Evolutionary conservation across 164 flowering plant species (phyloP), one percentile per base, ranked within the genome.

Genomic region (grape (Vitis vinifera)): DNA sequence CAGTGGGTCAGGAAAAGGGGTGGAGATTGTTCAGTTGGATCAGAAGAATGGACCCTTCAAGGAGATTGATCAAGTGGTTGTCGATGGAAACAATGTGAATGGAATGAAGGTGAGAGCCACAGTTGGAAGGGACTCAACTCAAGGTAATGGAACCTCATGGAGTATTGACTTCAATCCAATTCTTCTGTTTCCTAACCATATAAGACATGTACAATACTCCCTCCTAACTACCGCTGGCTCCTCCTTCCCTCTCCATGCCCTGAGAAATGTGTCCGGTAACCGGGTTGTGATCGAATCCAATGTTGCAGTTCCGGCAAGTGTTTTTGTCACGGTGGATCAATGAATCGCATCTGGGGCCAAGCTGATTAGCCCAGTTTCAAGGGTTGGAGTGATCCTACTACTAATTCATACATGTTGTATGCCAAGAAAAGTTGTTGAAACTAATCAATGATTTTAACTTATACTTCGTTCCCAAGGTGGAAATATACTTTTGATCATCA

Each of bases 11-110:
- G 72, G 64, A 2, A 83, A 65, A 7, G 93, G 91, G 55, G 62
- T 84, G 6, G 89, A 76, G 9, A 91, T 95, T 10, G 91, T 95
- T 27, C 93, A 88, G 50, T 55, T 95, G 71, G 98, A 93, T 64
- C 78, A 90, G 71, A 76, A 83, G 0, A 81, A 78, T 2, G 85
- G 81, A 4, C 67, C 80, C 0, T 95, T 95, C 71, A 78, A 70
- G 9, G 37, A 72, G 10, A 65, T 93, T n/a, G 89, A 85, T 31
- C 89, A 90, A 61, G 88, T 95, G 6, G 82, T 88, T 17, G 81
- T 95, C 0, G 97, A 93, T 27, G 68, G 88, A 65, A 92, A 90
- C 64, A 86, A 72, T 57, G 97, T 78, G 29, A 76, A 51, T 4
- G 90, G 90, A 15, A 92, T 92, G 95, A 76, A 66, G 27, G 0